Evolutionary conservation across 805 yeast genomes (phyloP), one percentile per base, ranked within the genome.

Genomic region (Yamadazyma philogaea): DNA sequence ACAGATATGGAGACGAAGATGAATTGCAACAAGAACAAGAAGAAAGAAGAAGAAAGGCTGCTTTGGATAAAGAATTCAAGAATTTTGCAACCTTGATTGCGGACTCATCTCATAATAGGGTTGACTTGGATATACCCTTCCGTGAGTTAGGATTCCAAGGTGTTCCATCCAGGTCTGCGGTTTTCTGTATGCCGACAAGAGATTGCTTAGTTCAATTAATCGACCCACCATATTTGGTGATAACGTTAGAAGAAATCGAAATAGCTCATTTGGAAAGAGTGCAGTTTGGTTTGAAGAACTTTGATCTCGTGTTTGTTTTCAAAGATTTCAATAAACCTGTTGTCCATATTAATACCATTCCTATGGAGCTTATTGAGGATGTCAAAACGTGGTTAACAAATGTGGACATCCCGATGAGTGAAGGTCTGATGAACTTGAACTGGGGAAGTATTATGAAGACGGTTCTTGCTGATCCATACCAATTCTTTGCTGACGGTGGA

Each of bases 1-100:
- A 83, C 63, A 69, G 93, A 57, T 93, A 93, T 60, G 99, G 99
- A 36, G 99, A 93, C 62, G 99, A 93, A 64, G 99, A 93, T 64
- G 99, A 93, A 68, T 73, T 93, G 50, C 98, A 93, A 66, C 97
- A 91, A 66, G 99, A 93, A 69, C 97, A 91, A 67, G 98, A 93
- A 64, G 99, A 93, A 68, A 82, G 97, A 70, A 78, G 91, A 64
- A 79, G 96, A 66, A 86, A 95, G 56, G 85, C 87, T 18, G 78
- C 87, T 30, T 77, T 93, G 56, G 96, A 93, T 67, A 87, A 85
- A 63, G 98, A 93, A 65, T 93, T 90, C 68, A 83, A 81, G 64
- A 74, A 76, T 36, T 93, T 89, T 68, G 91, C 91, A 15, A 97
- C 93, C 65, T 78, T 83, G 48, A 90, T 93, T 51, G 82, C 96